Evolutionary conservation across 805 yeast species (phyloP), one percentile per base, ranked within the genome.

Genomic region (Starmerella floricola): DNA sequence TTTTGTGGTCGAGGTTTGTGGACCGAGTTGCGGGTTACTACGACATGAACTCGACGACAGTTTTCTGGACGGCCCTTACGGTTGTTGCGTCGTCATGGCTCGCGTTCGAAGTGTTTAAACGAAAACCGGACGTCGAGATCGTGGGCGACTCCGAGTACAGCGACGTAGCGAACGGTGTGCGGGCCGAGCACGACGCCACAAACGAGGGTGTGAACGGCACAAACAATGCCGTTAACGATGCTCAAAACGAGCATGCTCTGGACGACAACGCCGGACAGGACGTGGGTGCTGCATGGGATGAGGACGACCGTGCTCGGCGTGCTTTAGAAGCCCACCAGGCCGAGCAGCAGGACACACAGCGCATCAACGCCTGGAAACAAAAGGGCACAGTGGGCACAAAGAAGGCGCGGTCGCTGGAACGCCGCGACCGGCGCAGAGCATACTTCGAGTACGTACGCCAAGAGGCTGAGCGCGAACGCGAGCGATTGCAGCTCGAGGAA

Each of bases 351-450:
- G 48, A 45, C 16, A 45, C 42, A 33, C 50, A 36, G 35, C 44
- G 48, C 17, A 44, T 45, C 24, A 41, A 43, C 8, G 47, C 49
- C 11, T 54, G 58, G 58, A 54, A 54, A 38, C 49, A 41, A 20
- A 48, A 51, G 19, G 51, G 48, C 17, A 42, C 38, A 19, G 61
- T 60, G 3, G 63, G 64, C 21, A 46, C 57, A 16, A 60, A 60
- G 43, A 60, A 60, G 51, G 55, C 63, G 33, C 52, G 51, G 38
- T 56, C 62, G 17, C 52, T 58, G 28, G 62, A 60, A 6, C 39
- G 49, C 18, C 41, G 55, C 27, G 64, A 59, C 31, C 59, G 53
- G 39, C 50, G 58, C n/a, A 44, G 62, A 4, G 58, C 58, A 21
- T 60, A 57, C 42, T 54, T 48, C 40, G 64, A 60, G 48, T 55